Conservation (phyloP, 2,329 filamentous ascomycete genomes). For the Aspergillus floridensis region DNA sequence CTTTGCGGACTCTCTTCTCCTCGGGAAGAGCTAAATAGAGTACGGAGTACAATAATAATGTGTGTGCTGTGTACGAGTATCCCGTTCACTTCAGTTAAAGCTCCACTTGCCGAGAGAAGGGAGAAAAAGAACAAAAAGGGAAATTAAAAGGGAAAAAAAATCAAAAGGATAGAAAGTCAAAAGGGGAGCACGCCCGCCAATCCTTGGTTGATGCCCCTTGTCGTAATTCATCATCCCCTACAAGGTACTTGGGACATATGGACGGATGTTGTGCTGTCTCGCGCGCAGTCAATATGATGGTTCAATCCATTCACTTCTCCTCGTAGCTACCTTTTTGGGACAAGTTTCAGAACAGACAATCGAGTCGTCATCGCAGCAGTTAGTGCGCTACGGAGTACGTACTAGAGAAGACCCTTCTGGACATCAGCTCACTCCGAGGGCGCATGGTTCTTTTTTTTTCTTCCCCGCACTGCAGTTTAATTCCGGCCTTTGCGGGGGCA, state of each 20-base stretch:
- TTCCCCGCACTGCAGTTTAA: slow-evolving; percentile 30
- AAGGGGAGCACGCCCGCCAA: not conserved
- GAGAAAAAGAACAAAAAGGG: not conserved
- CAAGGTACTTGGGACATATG: not conserved
- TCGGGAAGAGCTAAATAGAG: too few relatives aligned
- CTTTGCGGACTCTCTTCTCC: slow-evolving; percentile 9
- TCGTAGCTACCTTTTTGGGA: slow-evolving; percentile 13
- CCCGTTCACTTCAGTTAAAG: slow-evolving; percentile 4
- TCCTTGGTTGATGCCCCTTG: not conserved
- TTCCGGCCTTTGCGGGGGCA: slow-evolving; percentile 26
- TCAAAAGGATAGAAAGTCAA: not conserved
- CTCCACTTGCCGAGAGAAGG: slow-evolving; percentile 5
- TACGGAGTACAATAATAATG: too few relatives aligned
- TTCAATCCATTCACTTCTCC: slow-evolving; percentile 5
- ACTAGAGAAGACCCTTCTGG: slow-evolving; percentile 3
- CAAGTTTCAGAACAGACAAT: slow-evolving; percentile 6
- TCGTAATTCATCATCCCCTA: not conserved
- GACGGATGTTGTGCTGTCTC: not conserved
- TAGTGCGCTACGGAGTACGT: not conserved
- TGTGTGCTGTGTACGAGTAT: not conserved
- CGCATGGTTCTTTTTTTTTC: slow-evolving; percentile 6
- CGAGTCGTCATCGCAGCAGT: not conserved
- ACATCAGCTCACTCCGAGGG: not conserved
- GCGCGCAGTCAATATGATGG: too few relatives aligned
- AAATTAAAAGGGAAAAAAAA: too few relatives aligned